Evolutionary conservation across 352 stramenopile species (phyloP), one percentile per base, ranked within the genome.

Genomic region (Phytophthora litchii): DNA sequence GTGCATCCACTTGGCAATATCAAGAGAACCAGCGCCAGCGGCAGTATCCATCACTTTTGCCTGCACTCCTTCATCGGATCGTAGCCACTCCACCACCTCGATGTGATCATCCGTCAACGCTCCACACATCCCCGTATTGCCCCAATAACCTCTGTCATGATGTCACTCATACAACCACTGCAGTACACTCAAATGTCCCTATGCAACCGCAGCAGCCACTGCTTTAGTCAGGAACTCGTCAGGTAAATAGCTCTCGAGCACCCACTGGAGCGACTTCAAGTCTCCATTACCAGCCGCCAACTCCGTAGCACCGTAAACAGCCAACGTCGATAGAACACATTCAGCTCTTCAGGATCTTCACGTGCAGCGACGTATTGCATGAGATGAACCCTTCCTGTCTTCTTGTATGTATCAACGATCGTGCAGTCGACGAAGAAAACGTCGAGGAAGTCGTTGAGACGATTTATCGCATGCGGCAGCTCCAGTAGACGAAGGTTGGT

Each of bases 141-240:
- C 44, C 54, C 61, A 70, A 32, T 70, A 70, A 13, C 54, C 60
- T 42, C 54, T 23, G 12, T 61, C 47, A 3, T 54, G 14, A 14
- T 69, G 60, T 3, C 43, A 29, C 8, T 66, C 34, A 38, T 46
- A 58, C 11, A 69, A 16, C 64, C 64, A 73, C 48, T 55, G n/a
- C 12, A 73, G 35, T 1, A 73, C n/a, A 17, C 25, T 1, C n/a
- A 70, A 31, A 4, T 73, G 59, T 37, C 64, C 53, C 20, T 58
- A 36, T 34, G 23, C 17, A 36, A 52, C 59, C 11, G 59, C 64
- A 6, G 58, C 51, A 9, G 27, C 21, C 16, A 72, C 58, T 0
- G 58, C 64, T 37, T 65, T 72, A 34, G 53, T 68, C 50, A 61
- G 31, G 21, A 62, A 60, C 25, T 56, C 58, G 12, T 14, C 17